These are phyloP conservation scores for Mucor sp. DNA, from an alignment of 371 early-diverging fungal species.

Conservation along the genomic window DNA sequence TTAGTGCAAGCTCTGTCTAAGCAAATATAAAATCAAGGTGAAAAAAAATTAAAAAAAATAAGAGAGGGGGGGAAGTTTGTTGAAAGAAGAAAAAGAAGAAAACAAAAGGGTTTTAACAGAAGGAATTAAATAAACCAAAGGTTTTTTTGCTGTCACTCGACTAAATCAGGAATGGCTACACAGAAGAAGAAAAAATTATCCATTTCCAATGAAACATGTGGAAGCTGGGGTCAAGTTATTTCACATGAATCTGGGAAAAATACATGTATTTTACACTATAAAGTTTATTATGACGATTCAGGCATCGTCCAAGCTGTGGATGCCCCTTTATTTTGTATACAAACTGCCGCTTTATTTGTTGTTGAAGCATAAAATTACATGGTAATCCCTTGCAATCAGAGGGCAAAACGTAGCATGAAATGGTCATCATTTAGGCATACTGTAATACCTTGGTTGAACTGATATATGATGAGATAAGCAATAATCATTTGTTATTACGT, in stretches of 20 bases:
- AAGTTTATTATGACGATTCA: constrained; percentile 13
- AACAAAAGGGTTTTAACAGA: constrained; percentile 7
- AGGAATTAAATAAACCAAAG: constrained; percentile 7
- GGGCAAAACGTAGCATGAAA: neutral
- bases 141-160: constrained; percentile 62
- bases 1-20: constrained; percentile 24
- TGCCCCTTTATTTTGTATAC: neutral
- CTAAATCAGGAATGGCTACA: constrained; percentile 46
- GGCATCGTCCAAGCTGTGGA: neutral
- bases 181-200: constrained; percentile 17
- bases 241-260: constrained; percentile 33
- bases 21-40: constrained; percentile 6
- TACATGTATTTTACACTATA: neutral
- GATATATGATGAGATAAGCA: constrained; percentile 19
- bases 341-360: constrained; percentile 2
- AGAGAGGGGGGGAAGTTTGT: constrained; percentile 25
- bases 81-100: constrained; percentile 17
- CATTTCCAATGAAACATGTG: constrained; percentile 27
- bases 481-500: neutral
- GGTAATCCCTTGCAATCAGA: neutral
- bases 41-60: constrained; percentile 13
- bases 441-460: neutral
- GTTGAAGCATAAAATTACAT: neutral
- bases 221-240: constrained; percentile 16
- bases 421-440: neutral